phyloP scores from a whole-genome alignment of 257 asterid genomes.

The Paraleonurus japonicus region DNA sequence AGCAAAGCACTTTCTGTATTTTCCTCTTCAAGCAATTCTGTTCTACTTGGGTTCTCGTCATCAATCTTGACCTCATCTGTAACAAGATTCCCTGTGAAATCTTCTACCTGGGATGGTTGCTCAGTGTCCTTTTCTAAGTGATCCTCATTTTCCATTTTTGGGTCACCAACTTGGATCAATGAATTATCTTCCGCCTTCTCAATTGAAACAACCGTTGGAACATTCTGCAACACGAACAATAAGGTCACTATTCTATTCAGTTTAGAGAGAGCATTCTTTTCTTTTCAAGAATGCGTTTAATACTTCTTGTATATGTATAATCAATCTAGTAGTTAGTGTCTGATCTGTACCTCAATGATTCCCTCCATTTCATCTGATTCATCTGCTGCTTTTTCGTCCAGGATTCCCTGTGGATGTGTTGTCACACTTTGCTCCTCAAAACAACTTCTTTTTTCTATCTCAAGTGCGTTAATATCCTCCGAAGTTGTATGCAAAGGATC shows the following conservation, averaged over 20 bases:
- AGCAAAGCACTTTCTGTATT: conserved; percentile 1
- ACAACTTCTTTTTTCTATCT: conserved; percentile 23
- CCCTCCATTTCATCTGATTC: conserved; percentile 29
- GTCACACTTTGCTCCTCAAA: conserved; percentile 21
- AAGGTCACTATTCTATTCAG: conserved; percentile 15
- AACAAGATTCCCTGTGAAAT: not conserved
- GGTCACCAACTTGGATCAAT: conserved; percentile 16
- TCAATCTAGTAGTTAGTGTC: not conserved
- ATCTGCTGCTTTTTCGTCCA: conserved; percentile 19
- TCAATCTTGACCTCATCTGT: conserved; percentile 17
- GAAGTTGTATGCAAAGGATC: conserved; percentile 23
- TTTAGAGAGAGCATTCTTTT: conserved; percentile 2
- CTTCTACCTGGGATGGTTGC: conserved; percentile 3
- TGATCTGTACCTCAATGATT: conserved; percentile 27
- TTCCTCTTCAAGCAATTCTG: conserved; percentile 12
- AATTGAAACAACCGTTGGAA: conserved; percentile 22
- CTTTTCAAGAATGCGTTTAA: not conserved
- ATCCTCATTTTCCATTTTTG: conserved; percentile 23
- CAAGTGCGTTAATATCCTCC: conserved; percentile 21
- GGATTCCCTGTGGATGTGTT: conserved; percentile 18
- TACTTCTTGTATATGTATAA: not conserved
- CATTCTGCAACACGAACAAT: conserved; percentile 28
- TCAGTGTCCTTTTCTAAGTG: conserved; percentile 24
- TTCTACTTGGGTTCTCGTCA: conserved; percentile 8
- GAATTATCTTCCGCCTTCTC: conserved; percentile 22